Evolutionary conservation across 2,329 filamentous ascomycete genomes (phyloP).

Genomic region (Falciphora oryzae): DNA sequence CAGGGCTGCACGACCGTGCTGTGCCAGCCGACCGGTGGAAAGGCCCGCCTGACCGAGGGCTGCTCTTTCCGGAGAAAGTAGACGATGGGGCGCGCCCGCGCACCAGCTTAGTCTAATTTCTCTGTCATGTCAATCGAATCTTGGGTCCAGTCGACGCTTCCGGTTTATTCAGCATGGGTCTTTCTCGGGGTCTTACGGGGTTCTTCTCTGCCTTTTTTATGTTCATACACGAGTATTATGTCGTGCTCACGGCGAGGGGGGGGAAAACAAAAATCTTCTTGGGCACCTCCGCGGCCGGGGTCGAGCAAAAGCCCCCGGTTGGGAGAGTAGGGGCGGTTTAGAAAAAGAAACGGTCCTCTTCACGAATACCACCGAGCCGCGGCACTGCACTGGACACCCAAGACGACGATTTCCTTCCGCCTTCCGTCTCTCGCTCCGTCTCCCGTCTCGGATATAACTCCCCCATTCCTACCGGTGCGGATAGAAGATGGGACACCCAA

Average conservation of each 20-base stretch:
- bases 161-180: conserved; percentile 2
- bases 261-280: conserved; percentile 13
- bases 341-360: conserved; percentile 31
- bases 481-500: conserved; percentile 65
- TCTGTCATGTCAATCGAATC: conserved; percentile 18
- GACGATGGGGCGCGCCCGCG: conserved; percentile 35
- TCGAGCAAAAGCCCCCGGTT: neutral
- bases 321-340: conserved; percentile 20
- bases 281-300: conserved; percentile 17
- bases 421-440: neutral
- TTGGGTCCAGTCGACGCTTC: conserved; percentile 1
- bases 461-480: conserved; percentile 38
- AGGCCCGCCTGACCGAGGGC: conserved; percentile 97
- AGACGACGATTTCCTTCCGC: conserved; percentile 18
- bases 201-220: conserved; percentile 24
- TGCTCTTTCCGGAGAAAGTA: conserved; percentile 99
- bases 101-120: conserved; percentile 31
- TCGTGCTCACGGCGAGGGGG: conserved; percentile 5
- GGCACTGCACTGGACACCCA: neutral
- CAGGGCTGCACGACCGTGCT: conserved; percentile 98
- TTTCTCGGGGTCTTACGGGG: conserved; percentile 8
- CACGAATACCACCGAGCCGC: conserved; percentile 27
- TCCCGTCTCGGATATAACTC: neutral
- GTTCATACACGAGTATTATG: conserved; percentile 7
- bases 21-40: conserved; percentile 98